A percentile compares a stretch with the other conserved stretches of the same genome.
Conservation (phyloP, 352 stramenopile genomes). For the Elongisporangium undulatum region DNA sequence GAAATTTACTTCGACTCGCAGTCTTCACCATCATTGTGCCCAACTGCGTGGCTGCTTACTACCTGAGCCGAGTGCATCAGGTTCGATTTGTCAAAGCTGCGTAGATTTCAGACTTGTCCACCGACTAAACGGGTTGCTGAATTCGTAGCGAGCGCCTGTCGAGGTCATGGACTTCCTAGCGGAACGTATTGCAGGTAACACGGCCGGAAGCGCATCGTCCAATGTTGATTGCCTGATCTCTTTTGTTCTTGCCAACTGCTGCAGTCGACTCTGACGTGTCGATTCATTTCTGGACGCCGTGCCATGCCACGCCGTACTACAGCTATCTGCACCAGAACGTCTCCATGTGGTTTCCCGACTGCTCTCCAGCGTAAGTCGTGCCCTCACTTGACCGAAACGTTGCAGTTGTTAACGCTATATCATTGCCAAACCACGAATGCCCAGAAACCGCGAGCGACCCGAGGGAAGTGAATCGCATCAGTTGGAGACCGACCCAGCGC, state of each 20-base stretch:
- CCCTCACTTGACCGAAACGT: not conserved
- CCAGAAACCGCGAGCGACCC: conserved; percentile 50
- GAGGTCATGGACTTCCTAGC: conserved; percentile 83
- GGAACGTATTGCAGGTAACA: conserved; percentile 43
- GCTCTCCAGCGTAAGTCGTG: conserved; percentile 55
- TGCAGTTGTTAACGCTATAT: conserved; percentile 5
- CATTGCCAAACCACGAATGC: conserved; percentile 1
- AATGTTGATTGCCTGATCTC: not conserved
- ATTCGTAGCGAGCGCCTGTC: conserved; percentile 48
- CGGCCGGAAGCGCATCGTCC: not conserved
- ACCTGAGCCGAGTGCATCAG: conserved; percentile 59
- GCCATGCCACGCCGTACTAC: conserved; percentile 85
- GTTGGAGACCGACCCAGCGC: conserved; percentile 44
- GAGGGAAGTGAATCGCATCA: conserved; percentile 67
- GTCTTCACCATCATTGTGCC: conserved; percentile 48
- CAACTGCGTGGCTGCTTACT: conserved; percentile 64
- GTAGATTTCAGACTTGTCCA: not conserved
- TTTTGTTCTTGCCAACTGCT: not conserved
- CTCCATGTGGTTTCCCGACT: conserved; percentile 85
- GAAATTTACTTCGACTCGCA: conserved; percentile 44
- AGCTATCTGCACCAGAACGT: conserved; percentile 82
- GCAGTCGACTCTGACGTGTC: conserved; percentile 33
- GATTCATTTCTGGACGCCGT: conserved; percentile 85
- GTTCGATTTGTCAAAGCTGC: not conserved
- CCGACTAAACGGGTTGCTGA: not conserved